phyloP scores from a whole-genome alignment of 768 basidiomycete genomes.

The Suillus brevipes region DNA sequence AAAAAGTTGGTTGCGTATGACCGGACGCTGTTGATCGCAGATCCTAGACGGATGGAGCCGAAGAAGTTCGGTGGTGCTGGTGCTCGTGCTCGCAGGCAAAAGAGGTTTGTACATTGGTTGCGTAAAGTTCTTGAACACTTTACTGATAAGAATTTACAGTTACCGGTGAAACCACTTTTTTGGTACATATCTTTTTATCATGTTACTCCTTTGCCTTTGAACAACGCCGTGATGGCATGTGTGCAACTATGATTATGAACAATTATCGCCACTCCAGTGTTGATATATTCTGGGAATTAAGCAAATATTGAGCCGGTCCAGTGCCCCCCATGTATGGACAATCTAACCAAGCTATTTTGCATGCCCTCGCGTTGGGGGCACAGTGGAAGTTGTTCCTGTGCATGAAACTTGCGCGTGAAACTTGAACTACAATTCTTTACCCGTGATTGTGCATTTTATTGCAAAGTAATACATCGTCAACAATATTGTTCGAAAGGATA shows the following conservation, averaged over 20 bases:
- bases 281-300: not conserved
- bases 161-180: constrained; percentile 53
- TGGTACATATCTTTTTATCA: constrained; percentile 41
- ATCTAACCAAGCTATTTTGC: not conserved
- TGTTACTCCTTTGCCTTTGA: constrained; percentile 43
- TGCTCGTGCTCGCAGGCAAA: constrained; percentile 98
- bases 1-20: constrained; percentile 97
- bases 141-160: constrained; percentile 40
- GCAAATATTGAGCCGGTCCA: not conserved
- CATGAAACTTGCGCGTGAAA: not conserved
- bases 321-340: not conserved
- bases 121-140: not conserved
- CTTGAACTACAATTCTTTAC: not conserved
- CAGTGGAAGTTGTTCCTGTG: constrained; percentile 8
- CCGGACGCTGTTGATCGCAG: constrained; percentile 85
- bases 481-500: not conserved
- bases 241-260: constrained; percentile 35
- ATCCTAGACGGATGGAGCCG: constrained; percentile 97
- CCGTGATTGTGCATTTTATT: not conserved
- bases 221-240: constrained; percentile 36
- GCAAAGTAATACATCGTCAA: not conserved
- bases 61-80: constrained; percentile 99
- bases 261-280: not conserved
- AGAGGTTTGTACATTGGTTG: constrained; percentile 56
- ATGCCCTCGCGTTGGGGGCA: not conserved